A percentile compares a stretch with the other conserved stretches of the same genome.
These are phyloP conservation scores for Penicillium sp. DNA, from an alignment of 2,329 filamentous ascomycete genomes.

Conservation along the genomic window DNA sequence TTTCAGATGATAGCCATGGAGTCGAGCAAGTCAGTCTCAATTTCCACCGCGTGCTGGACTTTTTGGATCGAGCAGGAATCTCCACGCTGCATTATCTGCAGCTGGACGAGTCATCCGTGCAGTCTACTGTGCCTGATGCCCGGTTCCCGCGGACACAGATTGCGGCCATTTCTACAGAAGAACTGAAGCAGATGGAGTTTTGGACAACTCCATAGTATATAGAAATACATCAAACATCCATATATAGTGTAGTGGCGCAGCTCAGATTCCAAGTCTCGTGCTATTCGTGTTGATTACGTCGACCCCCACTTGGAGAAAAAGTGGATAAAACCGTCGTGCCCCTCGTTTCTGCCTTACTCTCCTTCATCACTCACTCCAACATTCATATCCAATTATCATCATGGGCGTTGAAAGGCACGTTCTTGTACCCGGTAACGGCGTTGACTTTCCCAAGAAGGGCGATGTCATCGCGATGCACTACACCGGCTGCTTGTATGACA, in stretches of 20 bases:
- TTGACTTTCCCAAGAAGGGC: conserved; percentile 56
- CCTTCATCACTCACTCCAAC: not conserved
- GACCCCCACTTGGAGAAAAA: conserved; percentile 12
- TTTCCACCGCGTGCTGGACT: conserved; percentile 65
- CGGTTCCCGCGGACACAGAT: conserved; percentile 37
- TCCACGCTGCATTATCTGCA: conserved; percentile 36
- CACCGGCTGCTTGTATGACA: conserved; percentile 77
- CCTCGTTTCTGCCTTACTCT: conserved; percentile 6
- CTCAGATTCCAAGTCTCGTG: too few relatives aligned
- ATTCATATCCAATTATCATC: conserved; percentile 10
- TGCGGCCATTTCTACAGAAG: conserved; percentile 27
- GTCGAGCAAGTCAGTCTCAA: conserved; percentile 82
- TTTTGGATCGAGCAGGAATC: conserved; percentile 52
- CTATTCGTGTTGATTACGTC: too few relatives aligned
- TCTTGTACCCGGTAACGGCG: conserved; percentile 56
- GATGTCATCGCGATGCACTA: conserved; percentile 84
- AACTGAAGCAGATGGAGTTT: conserved; percentile 33
- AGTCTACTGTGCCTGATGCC: conserved; percentile 22
- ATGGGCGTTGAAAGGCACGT: conserved; percentile 72
- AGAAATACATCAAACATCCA: not conserved
- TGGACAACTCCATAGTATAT: conserved; percentile 18
- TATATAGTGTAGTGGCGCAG: too few relatives aligned
- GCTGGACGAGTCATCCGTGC: conserved; percentile 18
- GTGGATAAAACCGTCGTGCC: conserved; percentile 7
- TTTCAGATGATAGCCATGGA: conserved; percentile 93